These are phyloP conservation scores for Silene uniflora DNA, from an alignment of 148 eudicot species.

Conservation along the genomic window DNA sequence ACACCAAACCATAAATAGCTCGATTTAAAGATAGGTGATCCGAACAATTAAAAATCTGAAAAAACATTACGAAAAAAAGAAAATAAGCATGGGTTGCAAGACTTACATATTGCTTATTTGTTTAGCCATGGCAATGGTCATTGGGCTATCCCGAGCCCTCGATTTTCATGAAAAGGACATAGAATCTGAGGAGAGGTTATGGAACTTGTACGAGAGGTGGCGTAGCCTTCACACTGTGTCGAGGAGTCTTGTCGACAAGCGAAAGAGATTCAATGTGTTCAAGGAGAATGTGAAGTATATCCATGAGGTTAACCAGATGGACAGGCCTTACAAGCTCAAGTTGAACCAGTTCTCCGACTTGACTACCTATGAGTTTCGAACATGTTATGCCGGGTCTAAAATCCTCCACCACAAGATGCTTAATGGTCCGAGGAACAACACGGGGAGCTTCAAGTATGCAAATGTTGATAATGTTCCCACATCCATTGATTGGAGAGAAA, in stretches of 20 bases:
- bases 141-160: conserved; percentile 19
- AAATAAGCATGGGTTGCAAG: background rate
- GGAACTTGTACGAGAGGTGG: conserved; percentile 36
- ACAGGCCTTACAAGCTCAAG: conserved; percentile 36
- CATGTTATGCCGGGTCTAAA: conserved; percentile 26
- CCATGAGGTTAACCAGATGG: conserved; percentile 26
- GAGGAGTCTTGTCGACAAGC: conserved; percentile 25
- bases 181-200: conserved; percentile 26
- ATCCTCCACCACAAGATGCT: conserved; percentile 26
- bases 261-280: conserved; percentile 33
- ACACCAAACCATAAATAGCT: background rate
- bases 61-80: background rate
- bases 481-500: conserved; percentile 36
- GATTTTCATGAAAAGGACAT: conserved; percentile 28
- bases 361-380: conserved; percentile 31
- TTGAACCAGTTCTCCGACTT: conserved; percentile 40
- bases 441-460: conserved; percentile 26
- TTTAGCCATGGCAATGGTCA: conserved; percentile 21
- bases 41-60: background rate
- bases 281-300: conserved; percentile 33
- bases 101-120: conserved; percentile 1
- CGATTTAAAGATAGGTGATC: background rate
- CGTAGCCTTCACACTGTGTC: conserved; percentile 35
- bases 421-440: background rate
- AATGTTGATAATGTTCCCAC: conserved; percentile 22